These are phyloP conservation scores for Quercus gilva DNA, from an alignment of 306 rosid species.

Conservation along the genomic window DNA sequence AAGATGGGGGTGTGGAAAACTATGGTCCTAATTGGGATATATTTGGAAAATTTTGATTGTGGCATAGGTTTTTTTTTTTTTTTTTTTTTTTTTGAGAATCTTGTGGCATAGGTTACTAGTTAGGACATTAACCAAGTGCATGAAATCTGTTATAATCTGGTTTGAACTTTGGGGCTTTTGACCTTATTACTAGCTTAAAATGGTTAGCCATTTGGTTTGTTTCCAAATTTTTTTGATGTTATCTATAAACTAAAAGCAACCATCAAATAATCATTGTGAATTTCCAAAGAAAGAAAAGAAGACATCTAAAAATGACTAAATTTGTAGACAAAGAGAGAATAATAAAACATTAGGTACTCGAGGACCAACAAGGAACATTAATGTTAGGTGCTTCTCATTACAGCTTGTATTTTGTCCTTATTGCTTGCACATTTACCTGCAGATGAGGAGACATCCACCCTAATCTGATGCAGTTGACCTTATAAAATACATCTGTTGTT, in stretches of 20 bases:
- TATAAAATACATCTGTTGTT: constrained; percentile 9
- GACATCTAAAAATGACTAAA: neutral
- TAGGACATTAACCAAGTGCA: too few relatives aligned
- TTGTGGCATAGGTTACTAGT: neutral
- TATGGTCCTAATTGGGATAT: neutral
- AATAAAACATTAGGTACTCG: too few relatives aligned
- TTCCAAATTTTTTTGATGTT: neutral
- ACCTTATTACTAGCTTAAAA: too few relatives aligned
- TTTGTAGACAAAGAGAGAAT: too few relatives aligned
- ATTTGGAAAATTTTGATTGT: neutral
- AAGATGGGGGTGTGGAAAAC: neutral
- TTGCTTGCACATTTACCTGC: constrained; percentile 18
- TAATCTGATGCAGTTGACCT: constrained; percentile 27
- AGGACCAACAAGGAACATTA: neutral
- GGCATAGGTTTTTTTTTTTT: neutral
- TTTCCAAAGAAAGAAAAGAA: neutral
- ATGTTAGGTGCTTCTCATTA: constrained; percentile 4
- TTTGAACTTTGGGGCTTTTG: too few relatives aligned
- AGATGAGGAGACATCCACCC: constrained; percentile 29
- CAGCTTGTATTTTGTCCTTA: constrained; percentile 20
- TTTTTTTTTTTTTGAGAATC: too few relatives aligned
- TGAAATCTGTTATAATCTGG: too few relatives aligned
- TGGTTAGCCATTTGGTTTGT: too few relatives aligned
- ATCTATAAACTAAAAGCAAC: neutral
- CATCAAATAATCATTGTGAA: neutral